Conservation (phyloP, 2,329 filamentous ascomycete genomes). For the Fusarium sambucinum region DNA sequence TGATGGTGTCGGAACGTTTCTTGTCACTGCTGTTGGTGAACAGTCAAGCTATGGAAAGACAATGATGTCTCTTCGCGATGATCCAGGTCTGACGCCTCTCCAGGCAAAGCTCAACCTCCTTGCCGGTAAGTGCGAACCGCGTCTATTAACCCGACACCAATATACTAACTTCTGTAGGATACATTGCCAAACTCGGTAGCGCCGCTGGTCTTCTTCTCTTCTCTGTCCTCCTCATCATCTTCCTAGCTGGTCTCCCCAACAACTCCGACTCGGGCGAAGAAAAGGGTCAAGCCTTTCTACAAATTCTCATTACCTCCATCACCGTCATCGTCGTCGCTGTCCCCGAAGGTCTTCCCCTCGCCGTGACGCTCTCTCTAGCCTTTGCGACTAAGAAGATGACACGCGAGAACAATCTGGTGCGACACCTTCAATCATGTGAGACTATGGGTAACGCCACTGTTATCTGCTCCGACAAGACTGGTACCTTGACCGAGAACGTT, state of each 20-base stretch:
- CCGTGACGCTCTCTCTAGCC: constrained; percentile 74
- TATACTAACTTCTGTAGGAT: constrained; percentile 16
- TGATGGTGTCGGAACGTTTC: constrained; percentile 66
- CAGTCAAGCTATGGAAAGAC: constrained; percentile 66
- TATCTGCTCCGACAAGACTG: constrained; percentile 75
- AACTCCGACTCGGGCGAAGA: constrained; percentile 61
- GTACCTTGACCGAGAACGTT: constrained; percentile 68
- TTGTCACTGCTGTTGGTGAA: constrained; percentile 66
- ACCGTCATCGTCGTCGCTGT: constrained; percentile 76
- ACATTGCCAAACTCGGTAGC: constrained; percentile 61
- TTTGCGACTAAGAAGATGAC: constrained; percentile 77
- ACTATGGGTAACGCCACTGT: constrained; percentile 79
- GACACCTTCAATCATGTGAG: constrained; percentile 74
- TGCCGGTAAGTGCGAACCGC: constrained; percentile 26
- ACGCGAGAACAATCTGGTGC: constrained; percentile 76
- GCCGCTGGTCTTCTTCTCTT: constrained; percentile 79
- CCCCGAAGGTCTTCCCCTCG: constrained; percentile 73
- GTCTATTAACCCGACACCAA: fast-evolving
- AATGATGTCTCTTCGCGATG: constrained; percentile 66
- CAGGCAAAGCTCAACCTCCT: constrained; percentile 62
- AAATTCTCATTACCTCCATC: constrained; percentile 73
- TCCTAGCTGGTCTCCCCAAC: constrained; percentile 70
- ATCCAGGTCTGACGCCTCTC: constrained; percentile 64
- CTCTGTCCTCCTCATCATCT: constrained; percentile 82
- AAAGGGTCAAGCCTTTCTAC: constrained; percentile 69